These are phyloP conservation scores for Tricharina praecox DNA, from an alignment of 495 filamentous ascomycete species.

Conservation along the genomic window DNA sequence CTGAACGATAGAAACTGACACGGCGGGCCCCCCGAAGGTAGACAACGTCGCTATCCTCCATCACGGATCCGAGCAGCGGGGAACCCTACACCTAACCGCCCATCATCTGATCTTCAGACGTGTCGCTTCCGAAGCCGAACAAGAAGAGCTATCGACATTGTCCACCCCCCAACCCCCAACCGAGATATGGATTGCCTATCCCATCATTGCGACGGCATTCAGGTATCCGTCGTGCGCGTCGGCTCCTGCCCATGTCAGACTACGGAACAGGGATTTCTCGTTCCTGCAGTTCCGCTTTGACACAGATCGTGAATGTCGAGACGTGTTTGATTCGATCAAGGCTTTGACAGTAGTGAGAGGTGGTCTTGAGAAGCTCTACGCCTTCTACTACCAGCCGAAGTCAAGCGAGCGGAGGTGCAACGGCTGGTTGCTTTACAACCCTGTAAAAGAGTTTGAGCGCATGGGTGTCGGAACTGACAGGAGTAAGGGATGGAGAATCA, in stretches of 20 bases:
- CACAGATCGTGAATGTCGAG: slow-evolving; percentile 54
- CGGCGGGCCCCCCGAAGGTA: no score
- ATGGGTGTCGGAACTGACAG: slow-evolving; percentile 26
- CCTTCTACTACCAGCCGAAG: slow-evolving; percentile 66
- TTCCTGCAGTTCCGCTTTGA: slow-evolving; percentile 82
- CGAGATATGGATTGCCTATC: slow-evolving; percentile 86
- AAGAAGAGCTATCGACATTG: slow-evolving; percentile 6
- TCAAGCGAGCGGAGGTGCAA: slow-evolving; percentile 56
- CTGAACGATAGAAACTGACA: no score
- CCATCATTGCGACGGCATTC: slow-evolving; percentile 60
- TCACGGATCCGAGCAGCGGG: slow-evolving; percentile 41
- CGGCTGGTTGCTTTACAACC: slow-evolving; percentile 80
- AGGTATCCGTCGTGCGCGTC: slow-evolving; percentile 54
- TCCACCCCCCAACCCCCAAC: slow-evolving; percentile 30
- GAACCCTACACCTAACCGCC: slow-evolving; percentile 46
- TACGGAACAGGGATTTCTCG: slow-evolving; percentile 82
- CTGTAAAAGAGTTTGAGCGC: slow-evolving; percentile 30
- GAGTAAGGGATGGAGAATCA: slow-evolving; percentile 68
- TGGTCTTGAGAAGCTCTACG: slow-evolving; percentile 76
- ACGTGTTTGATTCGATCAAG: slow-evolving; percentile 80
- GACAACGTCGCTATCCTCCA: slow-evolving; percentile 48
- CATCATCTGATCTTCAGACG: slow-evolving; percentile 50
- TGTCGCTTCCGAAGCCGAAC: slow-evolving; percentile 5
- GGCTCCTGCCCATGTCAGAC: slow-evolving; percentile 62
- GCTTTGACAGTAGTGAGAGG: slow-evolving; percentile 66